Conservation (phyloP, 1,284 basidiomycete genomes). For the Schizopora paradoxa region DNA sequence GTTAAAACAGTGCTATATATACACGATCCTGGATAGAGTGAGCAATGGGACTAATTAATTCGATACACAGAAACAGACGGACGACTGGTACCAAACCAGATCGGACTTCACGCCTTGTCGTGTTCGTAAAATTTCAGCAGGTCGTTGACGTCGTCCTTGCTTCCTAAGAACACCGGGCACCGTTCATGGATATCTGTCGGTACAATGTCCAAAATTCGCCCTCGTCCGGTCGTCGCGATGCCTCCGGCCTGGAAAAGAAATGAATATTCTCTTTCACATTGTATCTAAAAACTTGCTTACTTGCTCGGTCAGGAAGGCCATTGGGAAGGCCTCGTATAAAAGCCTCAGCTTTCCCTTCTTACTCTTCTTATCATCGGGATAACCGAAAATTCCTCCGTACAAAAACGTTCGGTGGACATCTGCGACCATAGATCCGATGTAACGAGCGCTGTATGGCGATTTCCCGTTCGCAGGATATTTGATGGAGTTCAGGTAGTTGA, state of each 20-base stretch:
- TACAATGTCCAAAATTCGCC: constrained; percentile 88
- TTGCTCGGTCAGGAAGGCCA: constrained; percentile 95
- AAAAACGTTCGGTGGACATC: constrained; percentile 95
- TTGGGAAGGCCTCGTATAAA: constrained; percentile 99
- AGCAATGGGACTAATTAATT: too few relatives aligned
- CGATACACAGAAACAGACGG: too few relatives aligned
- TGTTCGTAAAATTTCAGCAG: constrained; percentile 74
- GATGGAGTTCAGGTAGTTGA: constrained; percentile 90
- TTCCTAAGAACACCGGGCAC: constrained; percentile 91
- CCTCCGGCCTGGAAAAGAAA: constrained; percentile 84
- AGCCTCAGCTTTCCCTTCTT: constrained; percentile 93
- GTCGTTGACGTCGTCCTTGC: constrained; percentile 91
- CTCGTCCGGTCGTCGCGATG: constrained; percentile 89
- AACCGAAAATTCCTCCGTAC: constrained; percentile 98
- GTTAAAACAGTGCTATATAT: too few relatives aligned
- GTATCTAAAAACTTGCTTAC: constrained; percentile 37
- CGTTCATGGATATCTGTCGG: constrained; percentile 91
- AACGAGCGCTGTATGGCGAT: constrained; percentile 85
- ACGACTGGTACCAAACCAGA: too few relatives aligned
- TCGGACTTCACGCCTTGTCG: too few relatives aligned
- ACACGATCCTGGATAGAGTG: too few relatives aligned
- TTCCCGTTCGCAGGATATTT: constrained; percentile 81
- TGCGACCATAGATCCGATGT: constrained; percentile 99
- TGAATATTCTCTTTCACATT: too few relatives aligned
- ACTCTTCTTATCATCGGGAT: constrained; percentile 97